These are phyloP conservation scores for Erythrophleum ivorense DNA, from an alignment of 331 rosid species.

Conservation along the genomic window DNA sequence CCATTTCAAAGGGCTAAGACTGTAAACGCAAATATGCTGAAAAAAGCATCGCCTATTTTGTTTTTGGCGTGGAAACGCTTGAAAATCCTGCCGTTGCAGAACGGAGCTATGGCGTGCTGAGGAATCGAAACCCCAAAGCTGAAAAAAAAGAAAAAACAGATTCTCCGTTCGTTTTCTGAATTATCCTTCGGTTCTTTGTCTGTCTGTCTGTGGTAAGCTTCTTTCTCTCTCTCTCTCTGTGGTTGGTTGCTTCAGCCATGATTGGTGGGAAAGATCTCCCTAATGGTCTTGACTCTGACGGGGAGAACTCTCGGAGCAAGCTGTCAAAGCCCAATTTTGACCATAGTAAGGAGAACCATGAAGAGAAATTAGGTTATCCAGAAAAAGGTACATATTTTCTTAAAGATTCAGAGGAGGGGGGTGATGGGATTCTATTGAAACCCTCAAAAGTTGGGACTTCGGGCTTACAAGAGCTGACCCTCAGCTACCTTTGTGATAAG, in stretches of 20 bases:
- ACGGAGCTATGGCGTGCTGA: not conserved
- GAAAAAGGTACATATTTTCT: constrained; percentile 43
- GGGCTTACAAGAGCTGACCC: constrained; percentile 79
- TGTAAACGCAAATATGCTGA: constrained; percentile 8
- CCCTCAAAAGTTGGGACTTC: constrained; percentile 49
- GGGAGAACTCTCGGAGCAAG: constrained; percentile 83
- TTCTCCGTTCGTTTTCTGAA: constrained; percentile 46
- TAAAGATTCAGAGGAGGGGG: constrained; percentile 58
- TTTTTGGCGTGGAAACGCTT: constrained; percentile 39
- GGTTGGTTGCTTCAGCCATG: constrained; percentile 46
- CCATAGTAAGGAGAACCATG: constrained; percentile 44
- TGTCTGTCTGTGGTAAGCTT: not conserved
- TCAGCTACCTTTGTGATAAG: constrained; percentile 85
- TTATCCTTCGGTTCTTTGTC: constrained; percentile 37
- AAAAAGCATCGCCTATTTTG: constrained; percentile 16
- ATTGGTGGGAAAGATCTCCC: constrained; percentile 65
- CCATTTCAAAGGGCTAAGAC: constrained; percentile 39
- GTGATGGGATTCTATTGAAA: constrained; percentile 55
- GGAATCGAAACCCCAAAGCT: constrained; percentile 42
- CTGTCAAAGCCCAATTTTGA: constrained; percentile 59
- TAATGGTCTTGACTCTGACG: constrained; percentile 56
- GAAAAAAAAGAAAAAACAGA: not conserved
- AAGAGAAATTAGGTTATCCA: constrained; percentile 39
- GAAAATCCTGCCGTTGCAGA: constrained; percentile 55
- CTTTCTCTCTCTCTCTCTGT: constrained; percentile 18